Evolutionary conservation across 2,329 filamentous ascomycete species (phyloP).

Genomic region (Penicillium sp.): DNA sequence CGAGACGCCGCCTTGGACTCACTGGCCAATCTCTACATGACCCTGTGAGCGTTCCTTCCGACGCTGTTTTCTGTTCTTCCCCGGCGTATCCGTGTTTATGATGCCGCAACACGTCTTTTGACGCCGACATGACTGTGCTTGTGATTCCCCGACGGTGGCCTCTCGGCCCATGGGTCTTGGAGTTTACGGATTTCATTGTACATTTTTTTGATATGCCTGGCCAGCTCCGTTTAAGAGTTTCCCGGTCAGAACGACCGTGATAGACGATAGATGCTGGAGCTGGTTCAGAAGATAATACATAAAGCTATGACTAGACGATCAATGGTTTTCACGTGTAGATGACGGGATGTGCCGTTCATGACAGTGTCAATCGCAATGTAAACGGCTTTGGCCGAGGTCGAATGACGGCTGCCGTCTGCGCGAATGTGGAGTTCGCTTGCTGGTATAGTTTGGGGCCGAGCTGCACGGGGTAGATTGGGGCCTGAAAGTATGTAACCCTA

Average conservation of each 20-base stretch:
- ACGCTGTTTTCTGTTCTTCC: neutral
- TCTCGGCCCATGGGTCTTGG: constrained; percentile 1
- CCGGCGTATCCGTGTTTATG: constrained; percentile 1
- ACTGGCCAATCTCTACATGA: constrained; percentile 8
- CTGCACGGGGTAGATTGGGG: neutral
- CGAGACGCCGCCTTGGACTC: constrained; percentile 17
- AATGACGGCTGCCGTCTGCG: neutral
- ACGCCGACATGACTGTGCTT: constrained; percentile 16
- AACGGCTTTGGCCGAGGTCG: neutral
- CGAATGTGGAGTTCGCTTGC: neutral
- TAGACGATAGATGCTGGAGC: neutral
- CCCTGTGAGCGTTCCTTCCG: neutral
- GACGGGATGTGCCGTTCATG: neutral
- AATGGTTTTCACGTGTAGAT: neutral
- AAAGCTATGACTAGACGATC: neutral
- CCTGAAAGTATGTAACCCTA: neutral
- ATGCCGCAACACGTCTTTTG: constrained; percentile 1
- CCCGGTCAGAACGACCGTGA: neutral
- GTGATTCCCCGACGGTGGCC: constrained; percentile 12
- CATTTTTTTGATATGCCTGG: constrained; percentile 5
- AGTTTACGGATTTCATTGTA: constrained; percentile 7
- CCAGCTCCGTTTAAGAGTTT: neutral
- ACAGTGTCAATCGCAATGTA: neutral
- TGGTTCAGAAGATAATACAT: constrained; percentile 1
- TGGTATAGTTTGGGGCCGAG: neutral